Evolutionary conservation across 495 filamentous ascomycete species (phyloP), one percentile per base, ranked within the genome.

Genomic region (Penicillium macrosclerotiorum): DNA sequence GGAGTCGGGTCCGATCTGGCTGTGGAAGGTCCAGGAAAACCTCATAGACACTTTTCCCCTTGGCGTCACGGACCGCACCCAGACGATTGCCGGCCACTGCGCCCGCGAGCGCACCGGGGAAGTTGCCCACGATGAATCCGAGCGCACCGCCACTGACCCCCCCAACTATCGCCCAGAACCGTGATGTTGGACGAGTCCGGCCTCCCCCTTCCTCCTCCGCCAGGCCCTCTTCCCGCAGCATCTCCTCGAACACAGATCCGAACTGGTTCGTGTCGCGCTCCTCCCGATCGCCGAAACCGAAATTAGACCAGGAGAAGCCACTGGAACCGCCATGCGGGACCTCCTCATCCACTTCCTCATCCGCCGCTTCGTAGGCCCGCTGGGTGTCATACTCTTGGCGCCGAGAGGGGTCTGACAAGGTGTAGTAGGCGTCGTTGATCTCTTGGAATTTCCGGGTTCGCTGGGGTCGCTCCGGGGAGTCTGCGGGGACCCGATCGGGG

Each of bases 371-470:
- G 35, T 70, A 74, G 37, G 68, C 66, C 37, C 89, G 84, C 30
- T 85, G 78, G 33, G 80, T 74, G 61, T 98, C 92, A 70, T 97
- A 98, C 43, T 96, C 89, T 26, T 82, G 79, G n/a, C 93, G 85
- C 1, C 94, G 82, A 5, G 68, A 52, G 3, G 83, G 57, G 61
- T 98, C 90, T 0, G 85, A 90, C 30, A 98, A 86, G 17, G 90
- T 94, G 63, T 90, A 98, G 76, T 98, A 98, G 57, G 93, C 93
- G 65, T 97, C 93, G 72, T 96, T 98, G 57, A 98, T 87, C 47
- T 88, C 81, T 65, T 98, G 93, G 74, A 98, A 98, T 63, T 86
- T 85, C 54, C 84, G 83, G 5, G 93, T 98, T 50, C 92, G 84
- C 2, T 75, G 68, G n/a, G 81, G 57, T 42, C 91, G 85, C 52